Conservation (phyloP, 768 basidiomycete species). For the Ramaria sp. region DNA sequence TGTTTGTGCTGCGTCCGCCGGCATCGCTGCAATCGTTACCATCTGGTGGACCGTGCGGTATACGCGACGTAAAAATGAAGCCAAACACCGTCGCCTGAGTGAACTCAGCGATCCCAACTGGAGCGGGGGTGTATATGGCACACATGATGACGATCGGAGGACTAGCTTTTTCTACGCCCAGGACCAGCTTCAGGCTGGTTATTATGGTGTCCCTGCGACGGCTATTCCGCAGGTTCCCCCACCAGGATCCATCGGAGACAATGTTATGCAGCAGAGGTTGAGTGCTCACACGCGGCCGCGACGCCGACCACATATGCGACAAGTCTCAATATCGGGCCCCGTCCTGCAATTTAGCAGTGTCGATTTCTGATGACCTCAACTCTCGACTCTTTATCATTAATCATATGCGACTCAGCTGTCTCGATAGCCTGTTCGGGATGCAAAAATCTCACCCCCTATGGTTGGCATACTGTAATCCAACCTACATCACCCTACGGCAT, state of each 20-base stretch:
- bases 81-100: not conserved
- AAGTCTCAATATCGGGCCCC: not conserved
- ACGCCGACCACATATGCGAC: not conserved
- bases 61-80: not conserved
- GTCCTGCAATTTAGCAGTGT: conserved; percentile 5
- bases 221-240: not conserved
- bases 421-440: too few species aligned
- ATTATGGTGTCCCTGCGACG: not conserved
- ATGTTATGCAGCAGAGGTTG: not conserved
- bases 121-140: conserved; percentile 4
- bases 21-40: not conserved
- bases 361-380: not conserved
- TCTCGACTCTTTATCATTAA: too few species aligned
- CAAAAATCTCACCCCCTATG: too few species aligned
- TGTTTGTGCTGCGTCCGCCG: not conserved
- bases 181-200: conserved; percentile 4
- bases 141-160: conserved; percentile 6
- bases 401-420: too few species aligned
- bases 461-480: too few species aligned
- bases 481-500: too few species aligned
- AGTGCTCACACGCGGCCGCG: not conserved
- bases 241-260: conserved; percentile 5
- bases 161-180: conserved; percentile 8
- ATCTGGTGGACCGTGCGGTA: conserved; percentile 3
- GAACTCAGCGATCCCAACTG: conserved; percentile 1